Percentiles rank a stretch among this genome's conserved stretches.
phyloP scores from a whole-genome alignment of 306 rosid genomes.

The Abrus pulchellus region DNA sequence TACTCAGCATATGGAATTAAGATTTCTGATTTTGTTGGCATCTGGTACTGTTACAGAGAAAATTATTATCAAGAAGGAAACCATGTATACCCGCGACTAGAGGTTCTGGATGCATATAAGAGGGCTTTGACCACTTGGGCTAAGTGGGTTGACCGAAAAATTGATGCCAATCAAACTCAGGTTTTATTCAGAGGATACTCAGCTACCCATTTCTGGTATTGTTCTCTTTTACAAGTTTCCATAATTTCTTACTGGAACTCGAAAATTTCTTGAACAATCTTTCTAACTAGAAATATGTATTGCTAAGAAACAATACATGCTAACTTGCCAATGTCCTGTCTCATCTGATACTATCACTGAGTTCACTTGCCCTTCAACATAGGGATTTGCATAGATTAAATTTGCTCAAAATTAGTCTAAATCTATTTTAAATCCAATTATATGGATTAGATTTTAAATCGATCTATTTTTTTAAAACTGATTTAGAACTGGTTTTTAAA shows the following conservation, averaged over 20 bases:
- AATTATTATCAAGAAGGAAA: conserved; percentile 90
- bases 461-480: no score
- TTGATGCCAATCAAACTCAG: conserved; percentile 65
- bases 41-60: conserved; percentile 60
- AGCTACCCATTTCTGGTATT: conserved; percentile 75
- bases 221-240: conserved; percentile 26
- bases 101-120: conserved; percentile 71
- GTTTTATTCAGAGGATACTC: conserved; percentile 90
- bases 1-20: background rate
- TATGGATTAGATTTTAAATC: no score
- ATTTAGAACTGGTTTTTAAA: no score
- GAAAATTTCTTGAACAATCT: background rate
- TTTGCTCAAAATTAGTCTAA: no score
- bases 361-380: conserved; percentile 2
- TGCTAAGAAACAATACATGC: background rate
- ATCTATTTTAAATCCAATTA: no score
- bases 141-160: conserved; percentile 68
- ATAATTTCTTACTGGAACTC: background rate
- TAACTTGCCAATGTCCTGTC: background rate
- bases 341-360: background rate
- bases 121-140: conserved; percentile 88
- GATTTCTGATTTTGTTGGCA: conserved; percentile 23
- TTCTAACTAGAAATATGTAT: background rate
- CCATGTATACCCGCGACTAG: conserved; percentile 68
- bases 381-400: no score